Conservation (phyloP, 139 green algal species). For the Chloropicon primus region DNA sequence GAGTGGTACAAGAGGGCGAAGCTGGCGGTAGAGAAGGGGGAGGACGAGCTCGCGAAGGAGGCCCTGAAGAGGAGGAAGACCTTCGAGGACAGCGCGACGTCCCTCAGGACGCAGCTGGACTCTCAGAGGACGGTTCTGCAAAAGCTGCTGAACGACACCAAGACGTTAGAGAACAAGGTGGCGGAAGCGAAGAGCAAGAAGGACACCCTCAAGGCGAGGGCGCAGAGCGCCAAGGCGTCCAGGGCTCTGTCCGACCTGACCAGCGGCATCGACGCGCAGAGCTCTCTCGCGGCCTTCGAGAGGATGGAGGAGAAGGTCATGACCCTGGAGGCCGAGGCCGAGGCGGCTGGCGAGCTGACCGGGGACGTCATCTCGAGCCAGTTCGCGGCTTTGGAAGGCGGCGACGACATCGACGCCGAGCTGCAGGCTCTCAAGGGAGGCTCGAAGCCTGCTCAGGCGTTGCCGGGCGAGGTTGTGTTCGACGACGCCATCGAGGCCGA, state of each 20-base stretch:
- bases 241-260: slow-evolving; percentile 6
- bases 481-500: not conserved
- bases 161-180: slow-evolving; percentile 71
- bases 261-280: not conserved
- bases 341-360: not conserved
- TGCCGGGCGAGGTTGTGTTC: not conserved
- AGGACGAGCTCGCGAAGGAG: slow-evolving; percentile 92
- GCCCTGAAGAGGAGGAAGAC: slow-evolving; percentile 74
- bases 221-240: slow-evolving; percentile 68
- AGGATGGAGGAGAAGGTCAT: slow-evolving; percentile 99
- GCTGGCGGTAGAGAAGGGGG: slow-evolving; percentile 86
- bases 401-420: not conserved
- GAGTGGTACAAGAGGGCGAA: slow-evolving; percentile 82
- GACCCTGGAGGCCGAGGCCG: slow-evolving; percentile 68
- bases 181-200: slow-evolving; percentile 93
- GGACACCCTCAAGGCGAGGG: slow-evolving; percentile 96
- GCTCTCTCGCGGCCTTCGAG: slow-evolving; percentile 78
- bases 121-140: slow-evolving; percentile 70
- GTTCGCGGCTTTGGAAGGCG: not conserved
- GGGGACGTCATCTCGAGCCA: not conserved
- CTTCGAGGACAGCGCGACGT: slow-evolving; percentile 61
- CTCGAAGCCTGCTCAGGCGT: not conserved
- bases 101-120: slow-evolving; percentile 75
- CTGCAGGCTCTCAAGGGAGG: not conserved
- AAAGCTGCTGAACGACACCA: slow-evolving; percentile 83